Percentiles rank a stretch among this genome's conserved stretches.
Evolutionary conservation across 495 filamentous ascomycete species (phyloP).

Genomic region (Aspergillus conjunctus): DNA sequence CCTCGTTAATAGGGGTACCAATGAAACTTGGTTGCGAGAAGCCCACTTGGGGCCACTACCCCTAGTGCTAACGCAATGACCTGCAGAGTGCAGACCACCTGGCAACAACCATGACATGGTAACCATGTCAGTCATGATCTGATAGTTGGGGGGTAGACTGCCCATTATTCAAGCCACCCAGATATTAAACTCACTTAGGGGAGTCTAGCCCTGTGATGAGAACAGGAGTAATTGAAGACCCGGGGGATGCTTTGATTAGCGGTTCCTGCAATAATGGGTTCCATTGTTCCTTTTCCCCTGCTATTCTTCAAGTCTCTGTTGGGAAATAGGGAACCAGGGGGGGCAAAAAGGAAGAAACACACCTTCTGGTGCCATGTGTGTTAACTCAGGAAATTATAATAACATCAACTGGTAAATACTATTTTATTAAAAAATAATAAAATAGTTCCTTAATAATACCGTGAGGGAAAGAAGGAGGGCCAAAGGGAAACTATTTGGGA

Average conservation of each 20-base stretch:
- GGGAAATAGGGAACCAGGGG: neutral
- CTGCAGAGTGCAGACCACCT: slow-evolving; percentile 19
- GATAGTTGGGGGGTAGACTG: neutral
- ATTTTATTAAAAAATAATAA: no score
- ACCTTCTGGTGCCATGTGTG: no score
- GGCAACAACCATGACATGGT: no score
- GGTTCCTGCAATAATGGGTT: no score
- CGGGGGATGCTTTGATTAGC: neutral
- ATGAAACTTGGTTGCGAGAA: slow-evolving; percentile 9
- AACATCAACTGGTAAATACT: no score
- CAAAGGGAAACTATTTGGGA: slow-evolving; percentile 8
- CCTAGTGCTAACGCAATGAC: slow-evolving; percentile 18
- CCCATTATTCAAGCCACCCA: neutral
- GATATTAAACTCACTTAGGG: neutral
- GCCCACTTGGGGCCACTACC: slow-evolving; percentile 10
- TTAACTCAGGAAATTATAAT: no score
- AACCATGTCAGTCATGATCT: slow-evolving; percentile 8
- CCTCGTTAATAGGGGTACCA: neutral
- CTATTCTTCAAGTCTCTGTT: no score
- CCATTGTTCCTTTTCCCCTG: no score
- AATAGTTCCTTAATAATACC: neutral
- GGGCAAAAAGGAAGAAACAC: neutral
- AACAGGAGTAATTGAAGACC: neutral
- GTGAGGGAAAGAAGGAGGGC: neutral
- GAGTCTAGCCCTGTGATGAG: neutral